phyloP scores from a whole-genome alignment of 1,284 basidiomycete species.

The Moniliella sp. region DNA sequence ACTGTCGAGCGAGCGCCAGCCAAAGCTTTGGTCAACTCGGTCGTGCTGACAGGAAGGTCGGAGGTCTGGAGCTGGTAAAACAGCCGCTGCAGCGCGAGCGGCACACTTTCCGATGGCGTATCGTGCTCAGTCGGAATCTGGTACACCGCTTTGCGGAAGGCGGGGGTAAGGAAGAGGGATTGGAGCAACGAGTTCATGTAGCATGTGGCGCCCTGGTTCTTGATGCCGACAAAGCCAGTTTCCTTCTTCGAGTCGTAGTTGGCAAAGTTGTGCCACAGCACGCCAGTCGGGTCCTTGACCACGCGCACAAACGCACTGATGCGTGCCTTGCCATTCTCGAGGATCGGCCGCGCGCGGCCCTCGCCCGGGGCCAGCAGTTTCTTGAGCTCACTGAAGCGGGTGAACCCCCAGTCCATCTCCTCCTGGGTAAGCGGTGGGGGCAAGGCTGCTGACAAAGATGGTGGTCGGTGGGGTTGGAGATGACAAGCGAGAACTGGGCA shows the following conservation, averaged over 20 bases:
- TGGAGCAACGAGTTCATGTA: slow-evolving; percentile 99
- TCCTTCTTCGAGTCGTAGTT: slow-evolving; percentile 99
- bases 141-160: slow-evolving; percentile 96
- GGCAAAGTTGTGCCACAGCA: no score
- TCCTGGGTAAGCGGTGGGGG: slow-evolving; percentile 97
- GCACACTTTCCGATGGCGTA: slow-evolving; percentile 71
- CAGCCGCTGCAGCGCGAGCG: slow-evolving; percentile 82
- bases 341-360: slow-evolving; percentile 54
- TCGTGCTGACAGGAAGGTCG: slow-evolving; percentile 94
- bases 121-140: slow-evolving; percentile 98
- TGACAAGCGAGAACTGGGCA: slow-evolving; percentile 93
- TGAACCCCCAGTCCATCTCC: slow-evolving; percentile 99
- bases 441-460: slow-evolving; percentile 91
- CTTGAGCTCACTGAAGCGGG: slow-evolving; percentile 87
- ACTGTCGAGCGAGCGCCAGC: slow-evolving; percentile 98
- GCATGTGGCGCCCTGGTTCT: slow-evolving; percentile 98
- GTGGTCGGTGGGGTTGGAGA: slow-evolving; percentile 83
- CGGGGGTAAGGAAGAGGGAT: slow-evolving; percentile 81
- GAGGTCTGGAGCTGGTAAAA: slow-evolving; percentile 96
- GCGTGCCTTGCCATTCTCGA: slow-evolving; percentile 55
- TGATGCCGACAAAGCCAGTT: slow-evolving; percentile 88
- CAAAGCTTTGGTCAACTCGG: slow-evolving; percentile 96
- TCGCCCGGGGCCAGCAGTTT: slow-evolving; percentile 74
- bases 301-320: slow-evolving; percentile 70
- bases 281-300: slow-evolving; percentile 95